phyloP scores from a whole-genome alignment of 208 protist species.

The Trypanosoma caninum region DNA sequence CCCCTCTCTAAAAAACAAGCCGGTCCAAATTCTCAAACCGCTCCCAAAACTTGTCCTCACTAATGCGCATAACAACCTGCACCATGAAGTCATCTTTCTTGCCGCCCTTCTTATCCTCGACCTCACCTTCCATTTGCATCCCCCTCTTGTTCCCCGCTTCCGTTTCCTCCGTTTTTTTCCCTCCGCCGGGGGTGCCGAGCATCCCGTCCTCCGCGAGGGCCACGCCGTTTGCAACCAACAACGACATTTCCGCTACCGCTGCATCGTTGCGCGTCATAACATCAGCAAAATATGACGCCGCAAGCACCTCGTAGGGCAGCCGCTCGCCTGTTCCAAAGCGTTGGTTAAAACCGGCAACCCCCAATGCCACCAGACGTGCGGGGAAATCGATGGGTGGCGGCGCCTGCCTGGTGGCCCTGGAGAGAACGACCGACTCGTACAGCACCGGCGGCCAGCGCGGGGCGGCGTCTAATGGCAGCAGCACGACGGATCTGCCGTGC shows the following conservation, averaged over 20 bases:
- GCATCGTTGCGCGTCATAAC: constrained; percentile 24
- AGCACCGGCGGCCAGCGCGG: constrained; percentile 31
- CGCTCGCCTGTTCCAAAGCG: neutral
- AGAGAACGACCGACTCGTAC: constrained; percentile 27
- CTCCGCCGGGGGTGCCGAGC: constrained; percentile 28
- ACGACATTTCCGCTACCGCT: constrained; percentile 21
- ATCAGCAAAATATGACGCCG: constrained; percentile 35
- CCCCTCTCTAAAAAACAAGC: constrained; percentile 14
- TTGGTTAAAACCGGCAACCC: constrained; percentile 28
- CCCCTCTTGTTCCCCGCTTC: no score
- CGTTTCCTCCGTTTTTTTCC: no score
- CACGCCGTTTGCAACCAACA: constrained; percentile 32
- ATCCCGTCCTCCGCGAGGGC: constrained; percentile 22
- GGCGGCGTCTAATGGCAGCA: constrained; percentile 47
- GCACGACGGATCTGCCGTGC: constrained; percentile 43
- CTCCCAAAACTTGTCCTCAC: constrained; percentile 30
- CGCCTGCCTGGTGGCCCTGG: neutral
- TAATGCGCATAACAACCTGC: constrained; percentile 34
- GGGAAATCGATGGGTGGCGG: neutral
- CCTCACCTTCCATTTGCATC: no score
- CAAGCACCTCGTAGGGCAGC: constrained; percentile 28
- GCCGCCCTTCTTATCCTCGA: no score
- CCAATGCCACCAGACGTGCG: constrained; percentile 23
- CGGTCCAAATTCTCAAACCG: constrained; percentile 29
- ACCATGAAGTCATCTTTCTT: constrained; percentile 14